phyloP scores from a whole-genome alignment of 768 basidiomycete species.

The Russula foetens region DNA sequence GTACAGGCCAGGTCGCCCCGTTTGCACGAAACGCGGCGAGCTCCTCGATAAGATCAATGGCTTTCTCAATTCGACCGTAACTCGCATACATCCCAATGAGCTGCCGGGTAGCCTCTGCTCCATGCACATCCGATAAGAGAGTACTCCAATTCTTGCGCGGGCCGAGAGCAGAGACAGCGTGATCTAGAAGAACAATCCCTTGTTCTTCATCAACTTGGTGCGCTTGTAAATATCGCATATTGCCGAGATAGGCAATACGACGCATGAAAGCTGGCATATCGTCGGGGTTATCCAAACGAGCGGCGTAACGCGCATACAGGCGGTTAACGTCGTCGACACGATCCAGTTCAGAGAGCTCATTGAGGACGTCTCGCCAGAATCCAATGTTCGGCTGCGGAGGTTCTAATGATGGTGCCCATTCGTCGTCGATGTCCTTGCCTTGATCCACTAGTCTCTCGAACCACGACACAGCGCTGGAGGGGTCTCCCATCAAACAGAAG shows the following conservation, averaged over 20 bases:
- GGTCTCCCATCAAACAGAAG: constrained; percentile 55
- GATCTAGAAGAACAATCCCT: constrained; percentile 19
- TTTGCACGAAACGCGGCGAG: constrained; percentile 8
- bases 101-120: constrained; percentile 11
- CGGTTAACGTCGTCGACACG: constrained; percentile 49
- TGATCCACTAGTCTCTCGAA: constrained; percentile 54
- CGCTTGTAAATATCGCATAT: constrained; percentile 29
- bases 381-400: constrained; percentile 44
- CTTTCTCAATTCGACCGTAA: constrained; percentile 22
- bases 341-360: constrained; percentile 41
- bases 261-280: constrained; percentile 20
- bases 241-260: constrained; percentile 40
- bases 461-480: constrained; percentile 60
- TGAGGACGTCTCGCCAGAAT: constrained; percentile 55
- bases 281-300: constrained; percentile 27
- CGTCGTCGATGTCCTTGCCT: constrained; percentile 26
- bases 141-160: not conserved
- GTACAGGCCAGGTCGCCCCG: constrained; percentile 1
- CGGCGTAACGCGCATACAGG: constrained; percentile 37
- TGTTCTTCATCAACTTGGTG: not conserved
- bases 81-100: constrained; percentile 22
- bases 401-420: constrained; percentile 35
- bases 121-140: constrained; percentile 9
- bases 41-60: constrained; percentile 23
- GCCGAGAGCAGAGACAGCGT: constrained; percentile 21